These are phyloP conservation scores for Schizochytrium sp. DNA, from an alignment of 108 stramenopile species.

Conservation along the genomic window DNA sequence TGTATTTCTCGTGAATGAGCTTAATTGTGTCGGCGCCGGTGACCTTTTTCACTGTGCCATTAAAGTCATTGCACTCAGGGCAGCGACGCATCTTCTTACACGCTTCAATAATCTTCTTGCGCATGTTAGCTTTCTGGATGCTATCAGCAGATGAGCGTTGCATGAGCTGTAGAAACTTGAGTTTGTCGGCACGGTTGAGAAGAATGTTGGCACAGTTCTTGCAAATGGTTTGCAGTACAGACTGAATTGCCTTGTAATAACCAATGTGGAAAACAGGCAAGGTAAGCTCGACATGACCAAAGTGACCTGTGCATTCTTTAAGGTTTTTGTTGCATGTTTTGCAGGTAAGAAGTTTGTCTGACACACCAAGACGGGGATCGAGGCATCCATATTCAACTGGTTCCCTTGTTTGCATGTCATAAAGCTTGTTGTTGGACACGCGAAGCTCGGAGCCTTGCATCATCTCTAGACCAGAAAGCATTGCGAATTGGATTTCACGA, in stretches of 20 bases:
- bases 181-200: constrained; percentile 67
- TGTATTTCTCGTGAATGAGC: constrained; percentile 87
- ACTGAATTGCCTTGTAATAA: constrained; percentile 92
- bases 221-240: constrained; percentile 93
- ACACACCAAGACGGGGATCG: constrained; percentile 92
- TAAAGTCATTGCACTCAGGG: constrained; percentile 86
- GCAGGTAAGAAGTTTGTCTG: constrained; percentile 88
- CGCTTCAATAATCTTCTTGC: constrained; percentile 89
- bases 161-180: constrained; percentile 80
- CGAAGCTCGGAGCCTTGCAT: constrained; percentile 92
- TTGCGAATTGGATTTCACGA: constrained; percentile 92
- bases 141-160: constrained; percentile 85
- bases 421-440: constrained; percentile 89
- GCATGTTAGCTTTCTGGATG: constrained; percentile 78
- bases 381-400: constrained; percentile 91
- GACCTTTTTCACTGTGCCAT: constrained; percentile 95
- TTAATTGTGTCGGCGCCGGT: constrained; percentile 90
- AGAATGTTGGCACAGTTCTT: constrained; percentile 94
- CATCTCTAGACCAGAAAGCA: constrained; percentile 91
- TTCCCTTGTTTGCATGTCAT: constrained; percentile 88
- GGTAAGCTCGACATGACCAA: constrained; percentile 91
- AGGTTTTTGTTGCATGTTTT: constrained; percentile 91
- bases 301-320: constrained; percentile 94
- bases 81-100: constrained; percentile 90
- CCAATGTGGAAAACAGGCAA: constrained; percentile 98